These are phyloP conservation scores for Gossypium thurberi DNA, from an alignment of 345 rosid genomes.

Conservation along the genomic window DNA sequence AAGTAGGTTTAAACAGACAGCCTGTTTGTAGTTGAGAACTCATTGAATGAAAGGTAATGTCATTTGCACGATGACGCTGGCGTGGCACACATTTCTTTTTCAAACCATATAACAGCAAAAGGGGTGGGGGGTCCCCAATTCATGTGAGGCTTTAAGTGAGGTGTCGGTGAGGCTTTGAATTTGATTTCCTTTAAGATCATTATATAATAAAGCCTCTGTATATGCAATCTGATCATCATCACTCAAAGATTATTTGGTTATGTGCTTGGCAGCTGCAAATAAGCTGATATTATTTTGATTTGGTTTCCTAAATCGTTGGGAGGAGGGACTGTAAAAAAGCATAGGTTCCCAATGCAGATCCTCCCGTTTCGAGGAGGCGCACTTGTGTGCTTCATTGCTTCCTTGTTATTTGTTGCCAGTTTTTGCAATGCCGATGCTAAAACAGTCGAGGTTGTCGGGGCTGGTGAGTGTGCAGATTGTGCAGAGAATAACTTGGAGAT, in stretches of 20 bases:
- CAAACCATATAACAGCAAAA: not conserved
- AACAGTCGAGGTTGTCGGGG: conserved; percentile 50
- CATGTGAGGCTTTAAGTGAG: conserved; percentile 32
- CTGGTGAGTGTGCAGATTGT: conserved; percentile 63
- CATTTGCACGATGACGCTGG: not conserved
- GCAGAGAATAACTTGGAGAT: conserved; percentile 26
- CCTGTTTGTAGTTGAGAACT: conserved; percentile 26
- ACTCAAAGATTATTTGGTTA: not conserved
- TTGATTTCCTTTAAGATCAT: not conserved
- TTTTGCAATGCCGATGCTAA: conserved; percentile 33
- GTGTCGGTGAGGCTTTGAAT: conserved; percentile 23
- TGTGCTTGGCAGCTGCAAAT: not conserved
- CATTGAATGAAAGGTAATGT: conserved; percentile 26
- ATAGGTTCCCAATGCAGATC: conserved; percentile 38
- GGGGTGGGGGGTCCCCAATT: conserved; percentile 13
- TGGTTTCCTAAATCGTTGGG: not conserved
- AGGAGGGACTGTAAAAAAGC: not conserved
- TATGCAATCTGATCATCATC: not conserved
- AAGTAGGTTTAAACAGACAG: conserved; percentile 23
- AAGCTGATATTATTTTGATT: not conserved
- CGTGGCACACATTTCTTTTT: conserved; percentile 24
- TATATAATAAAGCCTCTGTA: not conserved
- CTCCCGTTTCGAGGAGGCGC: conserved; percentile 30
- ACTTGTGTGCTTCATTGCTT: conserved; percentile 35
- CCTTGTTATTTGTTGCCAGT: conserved; percentile 25